Evolutionary conservation across 2,329 filamentous ascomycete genomes (phyloP), one percentile per base, ranked within the genome.

Genomic region (Scedosporium minutisporum): DNA sequence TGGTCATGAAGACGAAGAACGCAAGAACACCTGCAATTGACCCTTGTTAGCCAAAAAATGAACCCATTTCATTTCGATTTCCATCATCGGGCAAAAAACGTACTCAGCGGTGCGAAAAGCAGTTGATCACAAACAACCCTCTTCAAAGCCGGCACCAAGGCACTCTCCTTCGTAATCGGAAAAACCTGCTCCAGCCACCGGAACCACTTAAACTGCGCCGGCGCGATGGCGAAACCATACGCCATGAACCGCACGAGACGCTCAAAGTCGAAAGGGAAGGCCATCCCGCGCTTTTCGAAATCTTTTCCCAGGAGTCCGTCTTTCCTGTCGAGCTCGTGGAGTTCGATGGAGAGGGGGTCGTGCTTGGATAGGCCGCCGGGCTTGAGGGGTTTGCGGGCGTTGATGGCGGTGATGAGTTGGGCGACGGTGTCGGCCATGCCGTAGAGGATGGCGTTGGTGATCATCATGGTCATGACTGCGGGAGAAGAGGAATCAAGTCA

Each of bases 1-100:
- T 76, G 0, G 95, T 97, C 93, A 99, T 97, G 76, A 88, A 93
- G 0, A 90, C 92, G 74, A 97, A 99, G 80, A 99, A 99, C 67
- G 84, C 82, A 14, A 84, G 90, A 63, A 99, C 84, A 77, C 90
- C 61, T 64, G 25, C 38, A 42, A 14, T 16, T 3, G n/a, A n/a
- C 48, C n/a, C 5, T 53, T 4, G 2, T 57, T 25, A 18, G 21
- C 51, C 51, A 18, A 57, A 25, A 12, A 6, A 25, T n/a, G 1
- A 41, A 23, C n/a, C 29, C 46, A 1, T 18, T 12, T 51, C 46
- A n/a, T 21, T 48, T n/a, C 4, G 14, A 23, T 51, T 51, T 18
- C 42, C 14, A 46, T 21, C 9, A 4, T 18, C 1, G 46, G 46
- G 46, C 3, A 9, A 38, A 23, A 10, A 55, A 59, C 63, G 58